Percentiles rank a stretch among this genome's conserved stretches.
These are phyloP conservation scores for Dictyophora rubrovolvata DNA, from an alignment of 768 basidiomycete genomes.

Conservation along the genomic window DNA sequence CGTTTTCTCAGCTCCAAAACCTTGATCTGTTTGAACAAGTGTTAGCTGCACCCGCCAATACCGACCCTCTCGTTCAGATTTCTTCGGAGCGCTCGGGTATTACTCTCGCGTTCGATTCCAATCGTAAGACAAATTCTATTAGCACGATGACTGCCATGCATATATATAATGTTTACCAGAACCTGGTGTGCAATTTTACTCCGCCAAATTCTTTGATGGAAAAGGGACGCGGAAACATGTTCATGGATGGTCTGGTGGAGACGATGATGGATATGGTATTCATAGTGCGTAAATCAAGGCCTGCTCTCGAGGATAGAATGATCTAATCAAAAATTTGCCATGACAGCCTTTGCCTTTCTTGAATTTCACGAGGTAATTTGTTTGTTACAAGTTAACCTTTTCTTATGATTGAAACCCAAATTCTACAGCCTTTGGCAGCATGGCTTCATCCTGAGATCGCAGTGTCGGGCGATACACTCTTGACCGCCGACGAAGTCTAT, in stretches of 20 bases:
- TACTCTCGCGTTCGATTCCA: conserved; percentile 51
- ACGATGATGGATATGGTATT: conserved; percentile 49
- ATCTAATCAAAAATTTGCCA: background rate
- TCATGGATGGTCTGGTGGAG: conserved; percentile 60
- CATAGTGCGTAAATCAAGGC: conserved; percentile 31
- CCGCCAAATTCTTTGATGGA: conserved; percentile 41
- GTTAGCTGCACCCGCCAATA: conserved; percentile 21
- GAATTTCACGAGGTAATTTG: conserved; percentile 53
- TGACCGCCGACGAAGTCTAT: conserved; percentile 64
- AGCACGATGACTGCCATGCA: background rate
- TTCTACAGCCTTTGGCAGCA: conserved; percentile 42
- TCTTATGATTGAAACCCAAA: background rate
- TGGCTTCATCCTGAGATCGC: conserved; percentile 52
- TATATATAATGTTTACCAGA: conserved; percentile 30
- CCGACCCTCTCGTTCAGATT: conserved; percentile 41
- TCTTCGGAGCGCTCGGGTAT: conserved; percentile 49
- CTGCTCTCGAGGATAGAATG: background rate
- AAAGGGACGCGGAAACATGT: conserved; percentile 58
- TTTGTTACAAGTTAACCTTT: background rate
- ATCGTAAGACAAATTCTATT: conserved; percentile 41
- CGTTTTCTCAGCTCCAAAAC: conserved; percentile 29
- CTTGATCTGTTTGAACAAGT: conserved; percentile 40
- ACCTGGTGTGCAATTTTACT: conserved; percentile 67
- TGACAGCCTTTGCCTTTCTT: conserved; percentile 49
- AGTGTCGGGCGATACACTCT: conserved; percentile 42